Evolutionary conservation across 805 yeast genomes (phyloP).

Genomic region (Yamadazyma paraphyllophila): DNA sequence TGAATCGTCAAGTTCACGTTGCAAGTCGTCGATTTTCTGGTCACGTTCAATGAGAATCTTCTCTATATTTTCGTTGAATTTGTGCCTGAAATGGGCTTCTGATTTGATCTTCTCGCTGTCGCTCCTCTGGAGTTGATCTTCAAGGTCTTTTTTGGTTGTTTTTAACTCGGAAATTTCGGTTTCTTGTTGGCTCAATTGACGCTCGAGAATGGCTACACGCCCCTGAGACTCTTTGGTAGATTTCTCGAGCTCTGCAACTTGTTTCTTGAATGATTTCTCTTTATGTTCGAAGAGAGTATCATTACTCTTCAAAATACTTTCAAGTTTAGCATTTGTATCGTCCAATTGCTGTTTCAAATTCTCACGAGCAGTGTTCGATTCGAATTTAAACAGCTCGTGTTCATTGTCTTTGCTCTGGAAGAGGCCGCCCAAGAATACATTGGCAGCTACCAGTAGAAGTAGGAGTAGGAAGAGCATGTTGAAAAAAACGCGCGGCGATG

Average conservation of each 20-base stretch:
- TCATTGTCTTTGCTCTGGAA: constrained; percentile 8
- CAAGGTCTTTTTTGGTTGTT: not conserved
- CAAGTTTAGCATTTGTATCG: constrained; percentile 9
- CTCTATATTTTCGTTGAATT: constrained; percentile 12
- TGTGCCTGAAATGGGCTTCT: constrained; percentile 8
- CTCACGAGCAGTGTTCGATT: constrained; percentile 12
- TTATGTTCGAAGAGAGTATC: constrained; percentile 10
- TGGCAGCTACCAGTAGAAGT: constrained; percentile 2
- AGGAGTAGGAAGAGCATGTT: constrained; percentile 8
- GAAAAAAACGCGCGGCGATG: not conserved
- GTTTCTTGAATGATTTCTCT: constrained; percentile 1
- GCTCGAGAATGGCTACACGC: not conserved
- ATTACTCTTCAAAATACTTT: constrained; percentile 7
- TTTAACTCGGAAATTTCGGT: not conserved
- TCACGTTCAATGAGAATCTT: constrained; percentile 10
- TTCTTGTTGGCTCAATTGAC: constrained; percentile 5
- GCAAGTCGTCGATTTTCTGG: constrained; percentile 10
- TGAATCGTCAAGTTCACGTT: constrained; percentile 6
- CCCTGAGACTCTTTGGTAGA: not conserved
- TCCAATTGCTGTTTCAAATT: constrained; percentile 7
- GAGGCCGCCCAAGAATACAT: constrained; percentile 3
- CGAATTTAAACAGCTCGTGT: constrained; percentile 4
- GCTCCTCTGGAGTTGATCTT: constrained; percentile 1
- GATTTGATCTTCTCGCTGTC: constrained; percentile 10
- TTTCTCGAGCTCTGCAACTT: not conserved